A percentile compares a stretch with the other conserved stretches of the same genome.
phyloP scores from a whole-genome alignment of 306 rosid genomes.

The Mimosa bimucronata region DNA sequence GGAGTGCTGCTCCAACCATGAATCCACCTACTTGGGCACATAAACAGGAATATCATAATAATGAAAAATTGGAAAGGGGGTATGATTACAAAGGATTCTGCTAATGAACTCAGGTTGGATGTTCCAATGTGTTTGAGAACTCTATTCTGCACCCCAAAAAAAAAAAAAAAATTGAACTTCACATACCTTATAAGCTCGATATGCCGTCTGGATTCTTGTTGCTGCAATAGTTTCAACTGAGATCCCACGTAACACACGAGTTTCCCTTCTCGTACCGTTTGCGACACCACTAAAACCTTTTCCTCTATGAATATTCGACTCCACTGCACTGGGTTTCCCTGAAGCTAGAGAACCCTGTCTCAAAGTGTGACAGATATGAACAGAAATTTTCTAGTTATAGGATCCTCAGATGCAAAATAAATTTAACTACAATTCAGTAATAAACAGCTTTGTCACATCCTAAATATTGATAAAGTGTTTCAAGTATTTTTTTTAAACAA shows the following conservation, averaged over 20 bases:
- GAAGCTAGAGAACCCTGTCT: constrained; percentile 48
- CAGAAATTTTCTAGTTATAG: constrained; percentile 17
- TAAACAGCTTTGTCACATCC: constrained; percentile 19
- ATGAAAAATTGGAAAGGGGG: neutral
- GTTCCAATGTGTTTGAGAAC: neutral
- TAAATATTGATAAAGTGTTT: neutral
- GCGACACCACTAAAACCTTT: constrained; percentile 31
- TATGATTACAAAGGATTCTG: neutral
- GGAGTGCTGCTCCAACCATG: neutral
- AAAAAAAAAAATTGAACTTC: constrained; percentile 19
- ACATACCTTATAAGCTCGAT: constrained; percentile 69
- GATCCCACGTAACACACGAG: constrained; percentile 43
- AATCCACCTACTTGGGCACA: neutral
- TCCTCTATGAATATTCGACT: constrained; percentile 36
- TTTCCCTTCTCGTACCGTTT: constrained; percentile 37
- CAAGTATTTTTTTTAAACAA: neutral
- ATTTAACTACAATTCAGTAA: constrained; percentile 23
- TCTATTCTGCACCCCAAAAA: constrained; percentile 5
- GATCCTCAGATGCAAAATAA: constrained; percentile 11
- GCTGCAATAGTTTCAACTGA: constrained; percentile 71
- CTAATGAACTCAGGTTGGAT: neutral
- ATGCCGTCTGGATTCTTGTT: constrained; percentile 71
- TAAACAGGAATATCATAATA: neutral
- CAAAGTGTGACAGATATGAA: constrained; percentile 26
- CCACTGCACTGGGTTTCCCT: constrained; percentile 41